phyloP scores from a whole-genome alignment of 164 flowering plant species.

The Nelumbo lutea region DNA sequence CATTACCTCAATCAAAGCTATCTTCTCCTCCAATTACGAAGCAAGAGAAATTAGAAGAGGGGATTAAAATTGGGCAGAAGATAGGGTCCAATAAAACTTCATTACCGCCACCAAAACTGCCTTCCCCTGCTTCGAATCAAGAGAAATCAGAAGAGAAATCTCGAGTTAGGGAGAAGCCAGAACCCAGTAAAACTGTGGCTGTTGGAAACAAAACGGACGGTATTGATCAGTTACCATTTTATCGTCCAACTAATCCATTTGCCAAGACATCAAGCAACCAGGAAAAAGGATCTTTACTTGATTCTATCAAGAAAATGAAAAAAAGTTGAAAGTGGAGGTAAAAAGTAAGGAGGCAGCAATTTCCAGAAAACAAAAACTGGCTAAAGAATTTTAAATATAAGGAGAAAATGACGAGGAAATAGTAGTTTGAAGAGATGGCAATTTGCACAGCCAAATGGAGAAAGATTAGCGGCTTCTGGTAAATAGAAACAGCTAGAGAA shows the following conservation, averaged over 20 bases:
- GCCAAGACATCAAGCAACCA: constrained; percentile 46
- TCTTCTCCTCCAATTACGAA: constrained; percentile 37
- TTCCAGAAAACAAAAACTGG: neutral
- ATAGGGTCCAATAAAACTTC: constrained; percentile 9
- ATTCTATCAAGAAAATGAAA: constrained; percentile 59
- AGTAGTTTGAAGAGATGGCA: no score
- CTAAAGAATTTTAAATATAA: neutral
- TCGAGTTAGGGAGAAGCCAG: constrained; percentile 24
- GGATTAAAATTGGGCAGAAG: constrained; percentile 15
- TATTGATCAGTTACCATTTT: constrained; percentile 8
- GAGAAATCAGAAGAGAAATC: constrained; percentile 14
- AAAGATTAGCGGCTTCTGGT: no score
- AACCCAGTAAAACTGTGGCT: constrained; percentile 7
- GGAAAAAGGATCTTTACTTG: constrained; percentile 48
- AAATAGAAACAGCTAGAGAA: no score
- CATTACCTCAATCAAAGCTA: neutral
- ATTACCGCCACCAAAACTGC: no score
- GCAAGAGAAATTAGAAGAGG: constrained; percentile 41
- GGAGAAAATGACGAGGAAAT: neutral
- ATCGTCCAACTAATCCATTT: constrained; percentile 55
- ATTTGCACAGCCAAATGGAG: no score
- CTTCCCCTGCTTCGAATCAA: no score
- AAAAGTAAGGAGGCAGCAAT: neutral
- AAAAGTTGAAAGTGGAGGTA: constrained; percentile 11
- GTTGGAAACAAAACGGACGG: neutral